Evolutionary conservation across 345 rosid species (phyloP).

Genomic region (Bretschneidera sinensis): DNA sequence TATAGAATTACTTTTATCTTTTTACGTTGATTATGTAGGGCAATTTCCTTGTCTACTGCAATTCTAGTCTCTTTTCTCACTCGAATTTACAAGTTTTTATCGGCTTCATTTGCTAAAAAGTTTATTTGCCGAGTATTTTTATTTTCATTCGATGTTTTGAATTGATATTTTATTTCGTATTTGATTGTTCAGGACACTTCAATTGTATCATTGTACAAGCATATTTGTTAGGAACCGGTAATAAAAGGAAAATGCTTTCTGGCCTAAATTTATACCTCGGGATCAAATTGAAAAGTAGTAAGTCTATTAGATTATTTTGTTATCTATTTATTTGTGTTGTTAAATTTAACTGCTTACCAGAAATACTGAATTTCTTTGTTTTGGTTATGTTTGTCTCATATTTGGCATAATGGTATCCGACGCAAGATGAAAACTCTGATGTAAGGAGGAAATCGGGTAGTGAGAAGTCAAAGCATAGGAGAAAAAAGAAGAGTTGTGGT

Average conservation of each 20-base stretch:
- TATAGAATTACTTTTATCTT: too few relatives aligned
- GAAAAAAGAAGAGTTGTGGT: slow-evolving; percentile 23
- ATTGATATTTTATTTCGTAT: too few relatives aligned
- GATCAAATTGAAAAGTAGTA: slow-evolving; percentile 45
- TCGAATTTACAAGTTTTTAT: too few relatives aligned
- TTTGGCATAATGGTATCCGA: slow-evolving; percentile 39
- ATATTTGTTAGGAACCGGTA: background rate
- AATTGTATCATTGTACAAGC: too few relatives aligned
- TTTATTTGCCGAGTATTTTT: too few relatives aligned
- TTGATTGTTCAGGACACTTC: too few relatives aligned
- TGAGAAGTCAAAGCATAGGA: slow-evolving; percentile 36
- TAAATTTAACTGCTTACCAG: background rate
- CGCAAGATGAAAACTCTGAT: slow-evolving; percentile 25
- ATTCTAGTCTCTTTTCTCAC: too few relatives aligned
- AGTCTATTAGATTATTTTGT: background rate
- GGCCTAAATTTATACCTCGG: slow-evolving; percentile 71
- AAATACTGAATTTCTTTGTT: background rate
- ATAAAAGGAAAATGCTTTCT: slow-evolving; percentile 41
- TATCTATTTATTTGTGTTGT: background rate
- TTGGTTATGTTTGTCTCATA: slow-evolving; percentile 6
- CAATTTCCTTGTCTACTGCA: too few relatives aligned
- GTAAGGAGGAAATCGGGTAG: slow-evolving; percentile 22
- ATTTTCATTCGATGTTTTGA: too few relatives aligned
- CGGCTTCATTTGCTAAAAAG: too few relatives aligned
- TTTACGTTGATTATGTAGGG: too few relatives aligned